phyloP scores from a whole-genome alignment of 352 stramenopile species.

The Blastocystis sp. region DNA sequence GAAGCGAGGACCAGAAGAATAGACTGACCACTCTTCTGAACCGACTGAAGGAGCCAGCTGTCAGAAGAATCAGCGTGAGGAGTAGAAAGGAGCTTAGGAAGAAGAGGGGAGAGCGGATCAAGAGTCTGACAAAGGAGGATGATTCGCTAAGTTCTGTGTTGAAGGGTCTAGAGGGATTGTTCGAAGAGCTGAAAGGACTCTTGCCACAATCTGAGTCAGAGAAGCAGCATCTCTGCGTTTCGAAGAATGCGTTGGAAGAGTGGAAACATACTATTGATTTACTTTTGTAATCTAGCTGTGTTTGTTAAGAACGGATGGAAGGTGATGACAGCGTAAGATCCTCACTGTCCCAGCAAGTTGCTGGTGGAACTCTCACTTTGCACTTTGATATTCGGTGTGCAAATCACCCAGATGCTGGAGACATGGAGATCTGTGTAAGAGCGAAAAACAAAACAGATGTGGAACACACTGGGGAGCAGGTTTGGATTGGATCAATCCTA shows the following conservation, averaged over 20 bases:
- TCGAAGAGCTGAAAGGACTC: not conserved
- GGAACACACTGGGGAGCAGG: not conserved
- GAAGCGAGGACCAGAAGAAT: not conserved
- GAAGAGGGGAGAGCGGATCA: not conserved
- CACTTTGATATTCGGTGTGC: not conserved
- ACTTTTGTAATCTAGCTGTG: not conserved
- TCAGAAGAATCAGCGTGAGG: not conserved
- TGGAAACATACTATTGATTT: conserved; percentile 19
- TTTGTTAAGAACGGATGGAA: not conserved
- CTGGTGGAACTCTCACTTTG: not conserved
- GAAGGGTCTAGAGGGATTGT: not conserved
- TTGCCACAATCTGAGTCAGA: not conserved
- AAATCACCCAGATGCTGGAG: not conserved
- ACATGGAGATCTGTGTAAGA: not conserved
- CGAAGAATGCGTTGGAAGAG: not conserved
- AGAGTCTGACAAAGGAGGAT: not conserved
- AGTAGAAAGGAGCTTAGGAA: not conserved
- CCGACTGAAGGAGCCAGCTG: not conserved
- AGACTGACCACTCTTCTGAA: not conserved
- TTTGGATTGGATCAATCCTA: not conserved
- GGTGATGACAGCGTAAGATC: not conserved
- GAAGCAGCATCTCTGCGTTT: not conserved
- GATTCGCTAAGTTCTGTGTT: not conserved
- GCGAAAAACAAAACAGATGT: not conserved
- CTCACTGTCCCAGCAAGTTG: not conserved